Evolutionary conservation across 78 protist species (phyloP).

Genomic region (Polysphondylium violaceum): DNA sequence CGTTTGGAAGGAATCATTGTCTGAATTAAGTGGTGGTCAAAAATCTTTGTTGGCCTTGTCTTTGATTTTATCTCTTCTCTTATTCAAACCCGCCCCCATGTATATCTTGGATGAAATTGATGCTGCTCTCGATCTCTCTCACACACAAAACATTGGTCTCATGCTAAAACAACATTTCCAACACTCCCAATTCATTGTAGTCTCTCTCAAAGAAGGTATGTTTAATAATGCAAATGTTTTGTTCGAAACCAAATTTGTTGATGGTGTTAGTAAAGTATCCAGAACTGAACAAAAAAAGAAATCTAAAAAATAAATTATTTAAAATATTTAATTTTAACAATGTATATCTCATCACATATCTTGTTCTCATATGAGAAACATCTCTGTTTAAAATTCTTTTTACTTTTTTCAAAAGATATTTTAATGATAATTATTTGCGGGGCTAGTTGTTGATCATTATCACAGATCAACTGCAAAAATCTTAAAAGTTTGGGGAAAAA

Average conservation of each 20-base stretch:
- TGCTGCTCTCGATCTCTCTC: conserved; percentile 99
- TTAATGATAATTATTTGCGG: too few relatives aligned
- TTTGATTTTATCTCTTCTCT: conserved; percentile 96
- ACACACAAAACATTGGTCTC: conserved; percentile 97
- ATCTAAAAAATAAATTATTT: conserved; percentile 5
- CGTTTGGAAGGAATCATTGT: conserved; percentile 97
- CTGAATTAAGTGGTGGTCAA: conserved; percentile 99
- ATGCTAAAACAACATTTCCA: conserved; percentile 90
- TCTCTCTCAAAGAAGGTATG: conserved; percentile 96
- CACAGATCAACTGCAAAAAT: too few relatives aligned
- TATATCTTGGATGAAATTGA: conserved; percentile 99
- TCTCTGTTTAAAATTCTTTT: too few relatives aligned
- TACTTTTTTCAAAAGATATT: too few relatives aligned
- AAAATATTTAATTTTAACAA: too few relatives aligned
- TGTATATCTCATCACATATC: too few relatives aligned
- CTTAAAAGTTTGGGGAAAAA: too few relatives aligned
- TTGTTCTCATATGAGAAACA: too few relatives aligned
- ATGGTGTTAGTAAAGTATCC: conserved; percentile 87
- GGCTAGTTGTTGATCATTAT: too few relatives aligned
- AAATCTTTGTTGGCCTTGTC: conserved; percentile 98
- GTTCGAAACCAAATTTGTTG: conserved; percentile 93
- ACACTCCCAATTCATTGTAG: conserved; percentile 94
- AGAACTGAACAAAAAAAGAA: conserved; percentile 33
- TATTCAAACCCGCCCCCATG: conserved; percentile 99
- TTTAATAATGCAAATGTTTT: conserved; percentile 97